A percentile compares a stretch with the other conserved stretches of the same genome.
These are phyloP conservation scores for Exophiala sp. DNA, from an alignment of 2,329 filamentous ascomycete genomes.

Conservation along the genomic window DNA sequence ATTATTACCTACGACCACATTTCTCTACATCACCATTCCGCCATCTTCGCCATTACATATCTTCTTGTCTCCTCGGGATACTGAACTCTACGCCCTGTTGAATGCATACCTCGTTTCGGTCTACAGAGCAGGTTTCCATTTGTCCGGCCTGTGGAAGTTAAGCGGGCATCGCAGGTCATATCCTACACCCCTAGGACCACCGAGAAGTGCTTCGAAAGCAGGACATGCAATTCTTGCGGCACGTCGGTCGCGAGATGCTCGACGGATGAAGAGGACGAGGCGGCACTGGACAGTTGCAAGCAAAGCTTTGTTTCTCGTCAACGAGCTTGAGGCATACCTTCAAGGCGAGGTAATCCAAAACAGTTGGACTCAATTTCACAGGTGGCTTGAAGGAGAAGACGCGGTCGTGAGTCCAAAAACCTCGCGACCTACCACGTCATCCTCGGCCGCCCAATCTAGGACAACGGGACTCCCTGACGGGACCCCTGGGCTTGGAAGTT, in stretches of 20 bases:
- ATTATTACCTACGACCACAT: conserved; percentile 72
- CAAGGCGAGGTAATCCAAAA: conserved; percentile 83
- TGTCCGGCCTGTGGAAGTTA: conserved; percentile 84
- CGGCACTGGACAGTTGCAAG: conserved; percentile 87
- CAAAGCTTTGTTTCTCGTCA: conserved; percentile 82
- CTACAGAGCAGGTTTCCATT: conserved; percentile 76
- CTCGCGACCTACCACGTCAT: conserved; percentile 40
- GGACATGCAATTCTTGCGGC: conserved; percentile 59
- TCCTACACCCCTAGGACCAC: conserved; percentile 66
- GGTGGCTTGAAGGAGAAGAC: conserved; percentile 62
- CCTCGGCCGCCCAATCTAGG: conserved; percentile 12
- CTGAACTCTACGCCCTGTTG: conserved; percentile 77
- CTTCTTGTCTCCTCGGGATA: conserved; percentile 72
- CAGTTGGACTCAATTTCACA: conserved; percentile 74
- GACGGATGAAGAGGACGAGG: conserved; percentile 66
- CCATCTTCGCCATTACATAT: conserved; percentile 80
- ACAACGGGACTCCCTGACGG: conserved; percentile 9
- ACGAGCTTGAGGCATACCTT: conserved; percentile 81
- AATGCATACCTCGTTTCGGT: conserved; percentile 85
- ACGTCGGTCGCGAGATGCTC: conserved; percentile 62
- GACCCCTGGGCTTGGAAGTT: background rate
- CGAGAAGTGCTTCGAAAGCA: conserved; percentile 58
- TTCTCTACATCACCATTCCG: conserved; percentile 67
- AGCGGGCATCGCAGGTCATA: conserved; percentile 73
- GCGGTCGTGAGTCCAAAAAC: conserved; percentile 24